Conservation (phyloP, 495 filamentous ascomycete genomes). For the Penicillium samsonianum region DNA sequence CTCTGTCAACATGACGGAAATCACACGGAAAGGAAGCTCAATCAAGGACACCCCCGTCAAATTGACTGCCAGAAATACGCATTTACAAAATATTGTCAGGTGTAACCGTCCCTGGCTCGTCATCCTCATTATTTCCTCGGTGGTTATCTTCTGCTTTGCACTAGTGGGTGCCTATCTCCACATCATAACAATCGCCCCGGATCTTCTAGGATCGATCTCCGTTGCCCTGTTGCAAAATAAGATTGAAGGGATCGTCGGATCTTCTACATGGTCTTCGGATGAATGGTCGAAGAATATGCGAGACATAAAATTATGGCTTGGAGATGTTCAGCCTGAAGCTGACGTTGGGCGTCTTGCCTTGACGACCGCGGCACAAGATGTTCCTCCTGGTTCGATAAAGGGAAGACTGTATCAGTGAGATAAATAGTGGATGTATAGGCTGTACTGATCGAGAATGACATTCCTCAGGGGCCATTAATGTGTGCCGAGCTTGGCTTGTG, state of each 20-base stretch:
- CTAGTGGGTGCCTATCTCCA: not conserved
- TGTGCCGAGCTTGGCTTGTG: not conserved
- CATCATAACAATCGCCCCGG: not conserved
- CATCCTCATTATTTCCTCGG: not conserved
- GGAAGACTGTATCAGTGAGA: not conserved
- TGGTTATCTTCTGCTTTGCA: constrained; percentile 3
- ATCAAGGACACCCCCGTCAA: not conserved
- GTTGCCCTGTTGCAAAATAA: not conserved
- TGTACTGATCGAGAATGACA: not conserved
- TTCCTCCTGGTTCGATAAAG: not conserved
- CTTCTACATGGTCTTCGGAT: not conserved
- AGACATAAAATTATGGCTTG: constrained; percentile 1
- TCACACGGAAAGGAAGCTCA: not conserved
- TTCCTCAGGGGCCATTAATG: no score
- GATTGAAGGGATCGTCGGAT: not conserved
- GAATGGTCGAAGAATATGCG: not conserved
- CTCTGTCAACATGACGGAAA: not conserved
- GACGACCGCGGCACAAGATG: not conserved
- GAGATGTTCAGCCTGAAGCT: constrained; percentile 2
- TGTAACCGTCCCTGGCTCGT: not conserved
- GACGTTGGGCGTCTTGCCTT: constrained; percentile 3
- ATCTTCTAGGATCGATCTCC: not conserved
- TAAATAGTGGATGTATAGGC: not conserved
- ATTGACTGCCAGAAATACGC: not conserved
- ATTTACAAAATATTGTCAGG: not conserved